Evolutionary conservation across 2,329 filamentous ascomycete genomes (phyloP).

Genomic region (Trichophyton mentagrophytes): DNA sequence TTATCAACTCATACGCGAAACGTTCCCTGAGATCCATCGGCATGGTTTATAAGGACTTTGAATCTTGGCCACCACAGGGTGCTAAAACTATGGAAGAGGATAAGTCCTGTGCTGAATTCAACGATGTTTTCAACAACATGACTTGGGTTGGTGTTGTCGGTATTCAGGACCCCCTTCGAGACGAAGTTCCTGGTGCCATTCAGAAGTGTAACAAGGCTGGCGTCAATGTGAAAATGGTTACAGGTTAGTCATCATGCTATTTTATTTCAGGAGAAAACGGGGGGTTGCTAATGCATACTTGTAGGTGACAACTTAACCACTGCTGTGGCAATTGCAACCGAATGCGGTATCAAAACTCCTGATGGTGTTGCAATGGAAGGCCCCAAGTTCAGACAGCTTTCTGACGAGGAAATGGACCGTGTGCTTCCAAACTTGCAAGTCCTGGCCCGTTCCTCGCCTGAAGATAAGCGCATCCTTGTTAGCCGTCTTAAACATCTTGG

Average conservation of each 20-base stretch:
- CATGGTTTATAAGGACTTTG: conserved; percentile 60
- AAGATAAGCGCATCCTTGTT: conserved; percentile 55
- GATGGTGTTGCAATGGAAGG: conserved; percentile 57
- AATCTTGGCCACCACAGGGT: conserved; percentile 51
- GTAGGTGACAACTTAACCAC: conserved; percentile 55
- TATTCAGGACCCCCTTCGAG: conserved; percentile 61
- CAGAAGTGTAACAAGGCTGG: conserved; percentile 54
- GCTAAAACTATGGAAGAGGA: conserved; percentile 49
- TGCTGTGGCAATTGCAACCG: conserved; percentile 57
- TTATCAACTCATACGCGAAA: conserved; percentile 32
- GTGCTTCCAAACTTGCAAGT: conserved; percentile 50
- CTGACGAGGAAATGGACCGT: conserved; percentile 45
- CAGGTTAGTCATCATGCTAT: conserved; percentile 27
- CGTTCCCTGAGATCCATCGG: conserved; percentile 63
- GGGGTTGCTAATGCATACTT: neutral
- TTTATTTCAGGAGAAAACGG: neutral
- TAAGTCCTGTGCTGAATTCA: conserved; percentile 49
- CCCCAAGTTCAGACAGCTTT: conserved; percentile 51
- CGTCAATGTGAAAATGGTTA: conserved; percentile 62
- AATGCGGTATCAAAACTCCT: conserved; percentile 54
- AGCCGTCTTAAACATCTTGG: conserved; percentile 48
- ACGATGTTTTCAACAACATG: conserved; percentile 58
- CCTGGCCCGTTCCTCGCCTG: conserved; percentile 52
- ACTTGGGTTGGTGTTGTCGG: conserved; percentile 59
- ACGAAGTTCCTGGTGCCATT: conserved; percentile 56